phyloP scores from a whole-genome alignment of 352 stramenopile species.

The Thalassiosira gravida region DNA sequence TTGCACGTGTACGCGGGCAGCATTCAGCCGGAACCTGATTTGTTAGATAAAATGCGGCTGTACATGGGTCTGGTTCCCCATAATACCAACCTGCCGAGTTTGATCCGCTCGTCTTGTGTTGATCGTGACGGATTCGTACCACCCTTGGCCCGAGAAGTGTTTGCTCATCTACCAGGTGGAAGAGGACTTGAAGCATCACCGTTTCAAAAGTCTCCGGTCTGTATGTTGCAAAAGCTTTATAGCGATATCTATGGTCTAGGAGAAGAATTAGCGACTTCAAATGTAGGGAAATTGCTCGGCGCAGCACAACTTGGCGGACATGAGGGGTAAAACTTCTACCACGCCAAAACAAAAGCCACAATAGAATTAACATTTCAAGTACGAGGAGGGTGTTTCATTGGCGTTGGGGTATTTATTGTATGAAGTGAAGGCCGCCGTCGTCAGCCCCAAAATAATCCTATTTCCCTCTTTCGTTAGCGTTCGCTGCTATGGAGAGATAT shows the following conservation, averaged over 20 bases:
- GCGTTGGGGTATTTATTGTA: no score
- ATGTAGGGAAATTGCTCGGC: slow-evolving; percentile 6
- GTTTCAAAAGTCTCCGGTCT: not conserved
- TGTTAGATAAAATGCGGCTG: not conserved
- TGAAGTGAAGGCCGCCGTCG: no score
- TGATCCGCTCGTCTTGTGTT: not conserved
- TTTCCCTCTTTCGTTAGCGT: no score
- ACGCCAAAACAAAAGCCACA: no score
- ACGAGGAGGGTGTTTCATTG: no score
- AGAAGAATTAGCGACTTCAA: slow-evolving; percentile 14
- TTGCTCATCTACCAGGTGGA: not conserved
- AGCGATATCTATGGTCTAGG: slow-evolving; percentile 12
- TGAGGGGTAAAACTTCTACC: no score
- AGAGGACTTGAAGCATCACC: not conserved
- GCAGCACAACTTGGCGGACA: slow-evolving; percentile 13
- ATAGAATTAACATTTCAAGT: no score
- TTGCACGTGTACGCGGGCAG: slow-evolving; percentile 1
- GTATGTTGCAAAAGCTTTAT: slow-evolving; percentile 14
- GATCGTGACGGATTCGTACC: slow-evolving; percentile 3
- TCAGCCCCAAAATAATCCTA: no score
- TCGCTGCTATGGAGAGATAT: no score
- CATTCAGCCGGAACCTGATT: not conserved
- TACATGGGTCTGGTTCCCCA: not conserved
- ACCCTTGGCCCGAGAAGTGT: not conserved
- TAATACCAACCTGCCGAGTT: not conserved